These are phyloP conservation scores for Penicillium ochrochloron DNA, from an alignment of 495 filamentous ascomycete species.

Conservation along the genomic window DNA sequence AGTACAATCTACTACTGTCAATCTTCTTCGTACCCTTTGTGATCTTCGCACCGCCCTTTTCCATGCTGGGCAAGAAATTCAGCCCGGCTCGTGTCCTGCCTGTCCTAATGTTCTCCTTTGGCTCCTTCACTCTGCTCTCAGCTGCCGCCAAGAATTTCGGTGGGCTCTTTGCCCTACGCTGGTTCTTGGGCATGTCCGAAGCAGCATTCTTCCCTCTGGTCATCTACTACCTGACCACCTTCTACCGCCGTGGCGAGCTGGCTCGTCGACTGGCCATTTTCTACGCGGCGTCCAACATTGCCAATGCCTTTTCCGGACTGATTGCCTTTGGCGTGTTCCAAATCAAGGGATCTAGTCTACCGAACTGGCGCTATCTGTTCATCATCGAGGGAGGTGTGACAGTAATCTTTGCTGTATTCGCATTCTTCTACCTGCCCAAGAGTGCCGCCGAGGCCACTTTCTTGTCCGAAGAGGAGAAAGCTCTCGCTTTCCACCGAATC, in stretches of 20 bases:
- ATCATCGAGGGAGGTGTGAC: constrained; percentile 71
- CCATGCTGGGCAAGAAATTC: constrained; percentile 68
- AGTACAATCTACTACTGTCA: constrained; percentile 70
- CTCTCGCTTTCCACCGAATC: constrained; percentile 70
- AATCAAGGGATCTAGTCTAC: constrained; percentile 58
- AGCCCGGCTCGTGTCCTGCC: constrained; percentile 64
- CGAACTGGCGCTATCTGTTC: constrained; percentile 73
- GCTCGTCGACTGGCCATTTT: constrained; percentile 76
- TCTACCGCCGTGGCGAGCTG: constrained; percentile 75
- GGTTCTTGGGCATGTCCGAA: constrained; percentile 68
- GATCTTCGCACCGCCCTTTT: constrained; percentile 63
- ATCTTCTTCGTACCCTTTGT: constrained; percentile 79
- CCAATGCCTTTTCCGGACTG: constrained; percentile 70
- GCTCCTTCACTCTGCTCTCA: constrained; percentile 58
- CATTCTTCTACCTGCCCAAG: constrained; percentile 67
- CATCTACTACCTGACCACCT: constrained; percentile 60
- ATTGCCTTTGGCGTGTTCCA: constrained; percentile 76
- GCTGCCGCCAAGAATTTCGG: constrained; percentile 61
- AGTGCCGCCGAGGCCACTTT: constrained; percentile 65
- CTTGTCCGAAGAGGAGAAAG: constrained; percentile 63
- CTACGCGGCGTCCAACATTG: constrained; percentile 74
- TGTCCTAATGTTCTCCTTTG: constrained; percentile 67
- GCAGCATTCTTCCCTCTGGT: constrained; percentile 72
- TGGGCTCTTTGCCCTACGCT: constrained; percentile 60
- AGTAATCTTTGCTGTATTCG: constrained; percentile 65